Conservation (phyloP, 805 yeast genomes). For the Saturnispora sekii region DNA sequence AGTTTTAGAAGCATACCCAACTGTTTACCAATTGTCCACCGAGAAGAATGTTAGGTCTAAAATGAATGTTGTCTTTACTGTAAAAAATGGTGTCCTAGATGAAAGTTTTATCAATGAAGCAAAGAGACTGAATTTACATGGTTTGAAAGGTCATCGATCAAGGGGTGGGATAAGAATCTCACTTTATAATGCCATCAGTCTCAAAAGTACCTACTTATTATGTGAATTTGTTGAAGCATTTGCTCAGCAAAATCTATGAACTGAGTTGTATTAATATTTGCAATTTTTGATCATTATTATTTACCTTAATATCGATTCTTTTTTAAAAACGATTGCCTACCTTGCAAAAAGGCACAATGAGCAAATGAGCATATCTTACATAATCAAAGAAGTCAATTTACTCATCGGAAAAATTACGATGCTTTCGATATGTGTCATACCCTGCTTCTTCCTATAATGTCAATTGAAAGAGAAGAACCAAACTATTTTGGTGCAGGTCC, state of each 20-base stretch:
- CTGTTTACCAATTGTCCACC: slow-evolving; percentile 59
- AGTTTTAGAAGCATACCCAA: slow-evolving; percentile 57
- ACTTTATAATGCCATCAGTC: slow-evolving; percentile 75
- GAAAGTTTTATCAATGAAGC: slow-evolving; percentile 64
- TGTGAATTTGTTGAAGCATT: slow-evolving; percentile 50
- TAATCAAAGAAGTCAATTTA: not conserved
- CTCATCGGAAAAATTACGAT: not conserved
- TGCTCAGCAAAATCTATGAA: slow-evolving; percentile 32
- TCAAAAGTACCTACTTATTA: slow-evolving; percentile 48
- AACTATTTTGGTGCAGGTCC: slow-evolving; percentile 98
- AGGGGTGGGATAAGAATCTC: slow-evolving; percentile 97
- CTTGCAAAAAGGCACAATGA: too few relatives aligned
- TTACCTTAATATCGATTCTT: too few relatives aligned
- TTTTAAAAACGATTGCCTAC: too few relatives aligned
- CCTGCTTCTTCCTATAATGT: slow-evolving; percentile 14
- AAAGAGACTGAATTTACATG: slow-evolving; percentile 46
- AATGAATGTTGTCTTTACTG: slow-evolving; percentile 90
- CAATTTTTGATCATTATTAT: too few relatives aligned
- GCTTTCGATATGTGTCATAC: not conserved
- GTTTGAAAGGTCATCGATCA: slow-evolving; percentile 91
- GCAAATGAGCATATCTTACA: not conserved
- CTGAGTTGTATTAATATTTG: too few relatives aligned
- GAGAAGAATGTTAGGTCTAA: slow-evolving; percentile 56
- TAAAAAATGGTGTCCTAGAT: slow-evolving; percentile 50
- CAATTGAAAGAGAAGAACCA: slow-evolving; percentile 58